Evolutionary conservation across 305 asterid genomes (phyloP), one percentile per base, ranked within the genome.

Genomic region (Fraxinus nigra): DNA sequence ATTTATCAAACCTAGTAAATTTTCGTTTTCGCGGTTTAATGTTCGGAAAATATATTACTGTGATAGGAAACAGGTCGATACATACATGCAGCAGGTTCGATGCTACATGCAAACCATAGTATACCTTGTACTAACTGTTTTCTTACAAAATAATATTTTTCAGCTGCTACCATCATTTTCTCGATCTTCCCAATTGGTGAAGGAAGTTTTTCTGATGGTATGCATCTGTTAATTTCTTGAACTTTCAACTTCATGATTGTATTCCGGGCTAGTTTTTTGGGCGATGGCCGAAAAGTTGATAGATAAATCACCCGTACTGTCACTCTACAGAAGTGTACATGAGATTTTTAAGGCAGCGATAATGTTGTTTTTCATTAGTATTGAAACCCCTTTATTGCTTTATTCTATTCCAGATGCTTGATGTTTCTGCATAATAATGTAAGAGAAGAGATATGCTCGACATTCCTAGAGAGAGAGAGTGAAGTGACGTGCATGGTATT

Each of bases 371-470:
- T 35, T 14, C 7, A 54, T 73, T 73, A 28, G 56, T 16, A n/a
- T n/a, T 35, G 13, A 73, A 10, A 73, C 22, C 8, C 6, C 77
- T 73, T 73, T 73, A 73, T 37, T n/a, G 77, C 77, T 73, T 73
- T 73, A 73, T 73, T 73, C 77, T 35, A 73, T 18, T 73, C 77
- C 32, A 73, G 54, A 73, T 35, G 56, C 77, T 0, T 3, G 16
- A 34, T 73, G 46, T 73, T 73, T n/a, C 77, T 38, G 51, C 22
- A 32, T 72, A 35, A 32, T 72, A 35, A 7, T 22, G 32, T 7
- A 61, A 61, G 70, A 1, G 30, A 61, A 61, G 70, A 61, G 28
- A 63, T 63, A 8, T 63, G 70, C 14, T 20, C 10, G 14, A 22
- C 10, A 59, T 59, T 61, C 7, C 34, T 9, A 22, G 72, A 63